Base-by-base conservation (phyloP, 2,329 filamentous ascomycete genomes). In the Colletotrichum sp. region DNA sequence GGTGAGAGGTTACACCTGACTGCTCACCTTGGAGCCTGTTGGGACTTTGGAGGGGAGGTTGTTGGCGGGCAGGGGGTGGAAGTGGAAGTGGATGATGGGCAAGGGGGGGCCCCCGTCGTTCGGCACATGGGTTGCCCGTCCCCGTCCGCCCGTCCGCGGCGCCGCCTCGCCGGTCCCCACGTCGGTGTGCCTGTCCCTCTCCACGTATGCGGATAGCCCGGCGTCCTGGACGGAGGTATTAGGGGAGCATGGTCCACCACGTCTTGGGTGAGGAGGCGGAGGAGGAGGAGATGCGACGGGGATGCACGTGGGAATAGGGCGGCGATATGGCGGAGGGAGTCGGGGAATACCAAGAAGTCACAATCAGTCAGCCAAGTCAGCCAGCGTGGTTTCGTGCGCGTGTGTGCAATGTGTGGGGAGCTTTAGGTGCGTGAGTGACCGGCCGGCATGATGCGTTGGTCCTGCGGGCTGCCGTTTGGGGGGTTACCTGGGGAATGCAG, bases 1-100 rank as follows among this genome's bases (percentile, higher is more conserved):
- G 74, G 64, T 74, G 65, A 76, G 65, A 74, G 57, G 74, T 65
- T 74, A 69, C 70, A 74, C 74, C 59, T 74, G 70, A 76, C 74
- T 76, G 70, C 74, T 76, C 74, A 74, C 74, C 74, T 76, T 66
- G 64, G 26, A 32, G 24, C 52, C 49, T 69, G 52, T 28, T 69
- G 66, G 32, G 21, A 44, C 18, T 34, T 57, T 52, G 44, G 44
- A 52, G 44, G 44, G 44, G n/a, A 24, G 10, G 44, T 52, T 68
- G 24, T 30, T 34, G n/a, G 26, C 34, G 26, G 34, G 34, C 68
- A 63, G 57, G 68, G 68, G 57, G 63, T 60, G 26, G 44, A n/a
- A 57, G 57, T 75, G 69, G 63, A 55, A 57, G 60, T 34, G 36
- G 36, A 57, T 44, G 60, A 49, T 18, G 36, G 67, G 36, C 28